Evolutionary conservation across 2,329 filamentous ascomycete species (phyloP), one percentile per base, ranked within the genome.

Genomic region (Apiospora sp.): DNA sequence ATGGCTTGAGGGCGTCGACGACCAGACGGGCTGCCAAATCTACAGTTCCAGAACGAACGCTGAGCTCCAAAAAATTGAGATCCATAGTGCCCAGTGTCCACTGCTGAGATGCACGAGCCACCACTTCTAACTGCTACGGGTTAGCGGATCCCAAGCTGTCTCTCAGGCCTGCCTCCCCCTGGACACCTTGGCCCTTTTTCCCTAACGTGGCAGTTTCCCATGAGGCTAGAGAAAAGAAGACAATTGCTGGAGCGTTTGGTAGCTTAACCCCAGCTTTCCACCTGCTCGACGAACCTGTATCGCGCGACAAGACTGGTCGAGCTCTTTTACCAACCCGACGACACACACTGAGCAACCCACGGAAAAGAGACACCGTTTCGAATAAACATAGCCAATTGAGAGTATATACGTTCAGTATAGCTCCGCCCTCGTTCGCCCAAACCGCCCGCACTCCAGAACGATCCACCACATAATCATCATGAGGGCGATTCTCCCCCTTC

Each of bases 401-500:
- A 37, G 12, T 34, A 22, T 34, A 22, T 61, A 61, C 54, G 27
- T 19, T 10, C 54, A 58, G 54, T 37, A 22, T 37, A 61, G 54
- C 54, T 61, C 54, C 54, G 54, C 54, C 54, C 54, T 61, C 54
- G 54, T 22, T 27, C 51, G 30, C 51, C 51, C 19, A 41, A 41
- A 19, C 54, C 54, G 54, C 54, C 54, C 24, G 27, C 54, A 61
- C 27, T 10, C 51, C 51, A 27, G 41, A 46, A 61, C 54, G 54
- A 37, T 64, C 58, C 67, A 68, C 67, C 41, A 14, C 24, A 27
- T 13, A 27, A 16, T 51, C 68, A 69, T 24, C 64, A 92, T 92
- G 90, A 89, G 87, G 82, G 81, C 86, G 73, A 83, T 93, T 79
- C 85, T 93, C 74, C 84, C 93, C 73, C 83, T 94, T 76, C 87